phyloP scores from a whole-genome alignment of 331 rosid genomes.

The Quercus phellos region DNA sequence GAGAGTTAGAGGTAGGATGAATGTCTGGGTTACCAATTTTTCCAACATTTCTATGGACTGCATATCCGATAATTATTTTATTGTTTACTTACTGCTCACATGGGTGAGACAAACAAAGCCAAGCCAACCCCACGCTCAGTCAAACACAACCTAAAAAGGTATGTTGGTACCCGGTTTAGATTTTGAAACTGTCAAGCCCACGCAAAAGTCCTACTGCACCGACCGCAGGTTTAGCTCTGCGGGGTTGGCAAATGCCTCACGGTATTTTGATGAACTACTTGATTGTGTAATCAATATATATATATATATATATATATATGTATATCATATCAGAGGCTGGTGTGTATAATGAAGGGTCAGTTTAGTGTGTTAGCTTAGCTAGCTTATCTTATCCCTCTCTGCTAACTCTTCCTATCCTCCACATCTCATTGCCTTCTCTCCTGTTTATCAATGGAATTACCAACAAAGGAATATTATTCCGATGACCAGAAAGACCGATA shows the following conservation, averaged over 20 bases:
- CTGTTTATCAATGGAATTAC: conserved; percentile 21
- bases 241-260: not conserved
- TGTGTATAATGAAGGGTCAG: not conserved
- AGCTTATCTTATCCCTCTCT: not conserved
- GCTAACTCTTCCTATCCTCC: not conserved
- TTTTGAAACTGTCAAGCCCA: not conserved
- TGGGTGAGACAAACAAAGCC: not conserved
- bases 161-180: not conserved
- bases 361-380: not conserved
- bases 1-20: too few species aligned
- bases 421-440: not conserved
- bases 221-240: not conserved
- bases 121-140: not conserved
- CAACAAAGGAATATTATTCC: not conserved
- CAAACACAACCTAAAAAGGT: not conserved
- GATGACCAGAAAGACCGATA: not conserved
- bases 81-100: not conserved
- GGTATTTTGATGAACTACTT: not conserved
- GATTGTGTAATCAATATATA: too few species aligned
- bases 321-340: not conserved
- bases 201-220: not conserved
- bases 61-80: too few species aligned
- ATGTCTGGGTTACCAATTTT: too few species aligned
- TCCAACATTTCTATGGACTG: too few species aligned
- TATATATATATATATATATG: too few species aligned